Base-by-base conservation (phyloP, 192 early-diverging fungal genomes). In the Backusella westeae region DNA sequence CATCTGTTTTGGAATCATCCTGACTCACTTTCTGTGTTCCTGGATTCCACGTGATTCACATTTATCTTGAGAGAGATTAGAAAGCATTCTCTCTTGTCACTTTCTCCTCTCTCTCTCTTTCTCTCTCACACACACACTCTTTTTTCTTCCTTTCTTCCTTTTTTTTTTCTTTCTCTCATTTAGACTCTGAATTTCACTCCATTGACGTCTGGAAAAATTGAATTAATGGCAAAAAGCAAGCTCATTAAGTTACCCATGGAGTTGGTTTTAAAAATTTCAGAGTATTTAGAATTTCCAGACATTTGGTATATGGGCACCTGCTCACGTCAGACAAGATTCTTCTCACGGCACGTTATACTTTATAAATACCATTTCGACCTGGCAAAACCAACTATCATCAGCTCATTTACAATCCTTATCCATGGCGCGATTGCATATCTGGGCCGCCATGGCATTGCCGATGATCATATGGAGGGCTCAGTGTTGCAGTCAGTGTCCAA, bases 221-320 rank as follows among this genome's bases (percentile, higher is more conserved):
- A 59, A 26, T 21, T 4, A 63, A 68, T 68, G 67, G 32, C 6
- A 68, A 34, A 35, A 19, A 49, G 8, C 46, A 34, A 71, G 7
- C 39, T 49, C 29, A 32, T 14, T 34, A n/a, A 71, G 49, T 26
- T 75, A 34, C 74, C 74, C 8, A 44, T 75, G 34, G 74, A 75
- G 44, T 65, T 75, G 10, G 23, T 75, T 44, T 34, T 75, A 12
- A 75, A 75, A 23, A 75, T 75, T 2, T 23, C 36, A 6, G 21
- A 34, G 7, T 21, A 75, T 46, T 32, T 75, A 34, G 21, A 42
- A 2, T 75, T 75, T 19, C 2, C 63, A 9, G 74, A 75, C 10
- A 44, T 75, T 26, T 75, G 74, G 74, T 75, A 75, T 7, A 32
- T 75, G 14, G 65, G 63, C 3, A 75, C 74, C 9, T 75, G 74